A percentile compares a stretch with the other conserved stretches of the same genome.
phyloP scores from a whole-genome alignment of 2,329 filamentous ascomycete genomes.

The Arthrinium puccinioides region DNA sequence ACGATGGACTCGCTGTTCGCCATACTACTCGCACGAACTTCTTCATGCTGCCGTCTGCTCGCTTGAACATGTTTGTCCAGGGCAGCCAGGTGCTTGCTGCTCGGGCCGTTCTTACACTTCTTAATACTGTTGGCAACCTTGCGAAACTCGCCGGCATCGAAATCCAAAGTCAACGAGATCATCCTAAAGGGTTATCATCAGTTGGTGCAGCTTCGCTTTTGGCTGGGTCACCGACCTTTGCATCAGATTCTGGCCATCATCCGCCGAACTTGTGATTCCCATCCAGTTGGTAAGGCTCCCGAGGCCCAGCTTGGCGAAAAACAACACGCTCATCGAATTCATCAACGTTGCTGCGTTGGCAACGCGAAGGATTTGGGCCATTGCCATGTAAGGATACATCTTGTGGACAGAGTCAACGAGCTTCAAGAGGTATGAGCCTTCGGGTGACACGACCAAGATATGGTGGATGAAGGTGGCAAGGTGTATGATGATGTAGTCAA shows the following conservation, averaged over 20 bases:
- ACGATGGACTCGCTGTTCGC: conserved; percentile 52
- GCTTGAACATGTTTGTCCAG: conserved; percentile 52
- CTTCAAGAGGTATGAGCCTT: conserved; percentile 67
- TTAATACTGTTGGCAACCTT: conserved; percentile 59
- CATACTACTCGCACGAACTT: conserved; percentile 48
- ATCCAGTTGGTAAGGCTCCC: conserved; percentile 73
- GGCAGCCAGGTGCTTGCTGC: conserved; percentile 52
- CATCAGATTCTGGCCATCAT: conserved; percentile 75
- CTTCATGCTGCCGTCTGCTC: conserved; percentile 49
- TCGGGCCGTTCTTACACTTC: conserved; percentile 48
- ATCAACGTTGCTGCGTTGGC: conserved; percentile 81
- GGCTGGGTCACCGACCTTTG: conserved; percentile 43
- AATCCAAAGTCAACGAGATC: conserved; percentile 63
- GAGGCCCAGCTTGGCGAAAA: conserved; percentile 72
- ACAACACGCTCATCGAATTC: conserved; percentile 62
- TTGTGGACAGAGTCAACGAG: conserved; percentile 64
- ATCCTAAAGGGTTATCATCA: conserved; percentile 42
- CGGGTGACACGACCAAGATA: conserved; percentile 63
- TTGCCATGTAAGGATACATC: conserved; percentile 63
- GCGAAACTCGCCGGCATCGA: conserved; percentile 66
- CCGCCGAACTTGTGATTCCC: conserved; percentile 60
- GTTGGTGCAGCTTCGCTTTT: neutral
- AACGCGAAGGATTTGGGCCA: conserved; percentile 66
- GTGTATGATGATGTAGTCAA: conserved; percentile 49
- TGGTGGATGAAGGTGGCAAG: conserved; percentile 69